A percentile compares a stretch with the other conserved stretches of the same genome.
These are phyloP conservation scores for Mucor ambiguus DNA, from an alignment of 371 early-diverging fungal species.

Conservation along the genomic window DNA sequence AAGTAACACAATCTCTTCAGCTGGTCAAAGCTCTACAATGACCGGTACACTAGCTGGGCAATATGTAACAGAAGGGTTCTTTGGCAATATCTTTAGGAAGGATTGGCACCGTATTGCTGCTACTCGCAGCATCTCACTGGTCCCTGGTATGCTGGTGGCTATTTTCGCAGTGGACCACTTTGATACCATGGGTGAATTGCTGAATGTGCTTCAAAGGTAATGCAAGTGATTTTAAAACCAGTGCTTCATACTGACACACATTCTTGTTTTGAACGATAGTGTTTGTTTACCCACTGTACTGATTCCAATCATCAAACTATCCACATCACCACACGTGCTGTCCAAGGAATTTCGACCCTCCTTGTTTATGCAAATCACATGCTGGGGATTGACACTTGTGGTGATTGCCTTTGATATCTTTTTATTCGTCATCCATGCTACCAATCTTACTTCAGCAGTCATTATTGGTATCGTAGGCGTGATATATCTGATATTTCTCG, in stretches of 20 bases:
- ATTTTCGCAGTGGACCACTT: slow-evolving; percentile 63
- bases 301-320: slow-evolving; percentile 69
- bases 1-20: slow-evolving; percentile 21
- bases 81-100: slow-evolving; percentile 59
- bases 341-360: slow-evolving; percentile 50
- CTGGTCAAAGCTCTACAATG: slow-evolving; percentile 77
- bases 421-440: slow-evolving; percentile 45
- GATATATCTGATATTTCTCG: slow-evolving; percentile 22
- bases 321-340: slow-evolving; percentile 43
- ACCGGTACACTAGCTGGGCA: slow-evolving; percentile 79
- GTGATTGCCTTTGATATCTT: slow-evolving; percentile 54
- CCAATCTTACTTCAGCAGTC: slow-evolving; percentile 11
- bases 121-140: slow-evolving; percentile 65
- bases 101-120: slow-evolving; percentile 70
- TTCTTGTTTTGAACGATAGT: slow-evolving; percentile 22
- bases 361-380: slow-evolving; percentile 22
- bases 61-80: slow-evolving; percentile 75
- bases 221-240: background rate
- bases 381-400: slow-evolving; percentile 38
- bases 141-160: slow-evolving; percentile 71
- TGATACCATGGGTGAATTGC: slow-evolving; percentile 67
- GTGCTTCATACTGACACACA: background rate
- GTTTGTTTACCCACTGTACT: slow-evolving; percentile 73
- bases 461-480: slow-evolving; percentile 16
- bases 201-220: slow-evolving; percentile 64